Conservation (phyloP, 2,329 filamentous ascomycete species). For the Colletotrichum tropicicola region DNA sequence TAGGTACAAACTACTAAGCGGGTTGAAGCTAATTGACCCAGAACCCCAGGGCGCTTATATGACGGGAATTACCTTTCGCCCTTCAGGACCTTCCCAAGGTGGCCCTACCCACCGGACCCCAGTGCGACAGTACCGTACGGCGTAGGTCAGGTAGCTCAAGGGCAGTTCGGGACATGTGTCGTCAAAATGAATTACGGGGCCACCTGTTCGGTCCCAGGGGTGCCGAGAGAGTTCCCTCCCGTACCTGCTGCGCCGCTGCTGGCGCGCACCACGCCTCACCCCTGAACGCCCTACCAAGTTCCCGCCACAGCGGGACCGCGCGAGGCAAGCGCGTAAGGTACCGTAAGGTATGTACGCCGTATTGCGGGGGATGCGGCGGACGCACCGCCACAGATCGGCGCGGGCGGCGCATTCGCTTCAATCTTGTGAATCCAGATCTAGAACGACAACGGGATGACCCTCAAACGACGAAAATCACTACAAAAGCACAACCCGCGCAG, state of each 20-base stretch:
- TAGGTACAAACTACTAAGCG: background rate
- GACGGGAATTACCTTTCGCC: slow-evolving; percentile 17
- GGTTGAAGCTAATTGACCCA: slow-evolving; percentile 9
- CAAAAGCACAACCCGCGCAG: background rate
- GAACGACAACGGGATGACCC: background rate
- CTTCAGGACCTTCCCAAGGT: slow-evolving; percentile 12
- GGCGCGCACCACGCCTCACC: background rate
- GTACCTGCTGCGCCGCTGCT: background rate
- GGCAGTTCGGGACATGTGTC: slow-evolving; percentile 34
- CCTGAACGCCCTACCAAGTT: background rate
- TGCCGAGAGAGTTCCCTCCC: background rate
- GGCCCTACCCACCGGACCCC: background rate
- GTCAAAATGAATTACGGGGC: slow-evolving; percentile 30
- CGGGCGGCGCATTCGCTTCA: background rate
- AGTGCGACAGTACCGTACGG: background rate
- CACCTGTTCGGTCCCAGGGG: slow-evolving; percentile 16
- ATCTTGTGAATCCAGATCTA: background rate
- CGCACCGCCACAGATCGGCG: slow-evolving; percentile 29
- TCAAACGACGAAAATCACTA: background rate
- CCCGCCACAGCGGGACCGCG: slow-evolving; percentile 19
- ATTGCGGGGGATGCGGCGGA: slow-evolving; percentile 20
- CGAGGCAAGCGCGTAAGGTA: too few species aligned
- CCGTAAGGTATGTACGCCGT: too few species aligned
- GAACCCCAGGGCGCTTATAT: background rate
- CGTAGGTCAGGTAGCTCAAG: too few species aligned